A percentile compares a stretch with the other conserved stretches of the same genome.
These are phyloP conservation scores for Hypomyces perniciosus DNA, from an alignment of 2,329 filamentous ascomycete genomes.

Conservation along the genomic window DNA sequence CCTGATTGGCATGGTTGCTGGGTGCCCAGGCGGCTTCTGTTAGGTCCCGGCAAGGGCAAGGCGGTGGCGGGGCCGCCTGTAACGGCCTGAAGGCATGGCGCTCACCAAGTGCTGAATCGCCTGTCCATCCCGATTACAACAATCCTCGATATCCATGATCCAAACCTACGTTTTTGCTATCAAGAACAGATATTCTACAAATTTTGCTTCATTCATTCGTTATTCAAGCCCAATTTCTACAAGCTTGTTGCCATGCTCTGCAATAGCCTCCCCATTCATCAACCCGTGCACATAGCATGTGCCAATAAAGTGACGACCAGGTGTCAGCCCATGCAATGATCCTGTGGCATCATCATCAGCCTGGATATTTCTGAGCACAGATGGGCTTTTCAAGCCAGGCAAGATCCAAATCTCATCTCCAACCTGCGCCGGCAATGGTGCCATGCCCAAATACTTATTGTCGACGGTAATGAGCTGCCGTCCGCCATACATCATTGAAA, in stretches of 20 bases:
- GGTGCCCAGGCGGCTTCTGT: conserved; percentile 2
- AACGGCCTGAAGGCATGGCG: not conserved
- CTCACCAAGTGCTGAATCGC: too few relatives aligned
- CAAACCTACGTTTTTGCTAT: too few relatives aligned
- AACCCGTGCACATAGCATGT: conserved; percentile 20
- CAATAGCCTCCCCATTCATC: conserved; percentile 17
- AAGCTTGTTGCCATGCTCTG: conserved; percentile 10
- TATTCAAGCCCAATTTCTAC: not conserved
- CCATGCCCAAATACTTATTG: conserved; percentile 16
- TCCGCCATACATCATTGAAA: conserved; percentile 16
- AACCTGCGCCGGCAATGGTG: conserved; percentile 11
- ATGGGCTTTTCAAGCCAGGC: conserved; percentile 17
- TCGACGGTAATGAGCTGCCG: conserved; percentile 19
- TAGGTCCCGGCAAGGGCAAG: conserved; percentile 8
- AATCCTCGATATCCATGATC: too few relatives aligned
- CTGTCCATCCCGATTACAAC: too few relatives aligned
- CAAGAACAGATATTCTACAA: not conserved
- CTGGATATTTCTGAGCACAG: conserved; percentile 12
- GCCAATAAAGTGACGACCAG: conserved; percentile 13
- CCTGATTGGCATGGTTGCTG: conserved; percentile 28
- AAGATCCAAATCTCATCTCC: conserved; percentile 22
- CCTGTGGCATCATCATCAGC: not conserved
- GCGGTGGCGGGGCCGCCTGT: conserved; percentile 7
- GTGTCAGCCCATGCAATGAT: not conserved
- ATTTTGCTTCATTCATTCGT: not conserved